Evolutionary conservation across 495 filamentous ascomycete genomes (phyloP).

Genomic region (Penicillium cataractarum): DNA sequence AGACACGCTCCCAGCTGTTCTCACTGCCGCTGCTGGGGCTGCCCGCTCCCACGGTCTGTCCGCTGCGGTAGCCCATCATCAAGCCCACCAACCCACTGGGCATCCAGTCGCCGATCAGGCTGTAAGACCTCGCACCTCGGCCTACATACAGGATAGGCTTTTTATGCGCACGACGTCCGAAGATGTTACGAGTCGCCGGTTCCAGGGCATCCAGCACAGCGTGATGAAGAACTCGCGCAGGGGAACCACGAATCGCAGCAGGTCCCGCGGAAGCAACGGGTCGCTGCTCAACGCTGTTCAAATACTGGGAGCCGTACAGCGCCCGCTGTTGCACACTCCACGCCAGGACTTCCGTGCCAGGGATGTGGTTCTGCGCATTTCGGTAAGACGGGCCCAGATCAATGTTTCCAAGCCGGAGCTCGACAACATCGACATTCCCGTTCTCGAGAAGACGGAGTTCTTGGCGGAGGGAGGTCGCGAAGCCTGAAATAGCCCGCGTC

Average conservation of each 20-base stretch:
- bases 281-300: slow-evolving; percentile 49
- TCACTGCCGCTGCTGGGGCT: slow-evolving; percentile 42
- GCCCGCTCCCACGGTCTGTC: slow-evolving; percentile 18
- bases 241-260: slow-evolving; percentile 61
- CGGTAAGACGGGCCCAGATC: slow-evolving; percentile 59
- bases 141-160: slow-evolving; percentile 71
- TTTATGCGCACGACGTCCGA: slow-evolving; percentile 44
- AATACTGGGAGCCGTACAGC: slow-evolving; percentile 46
- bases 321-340: slow-evolving; percentile 63
- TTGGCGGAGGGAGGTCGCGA: slow-evolving; percentile 71
- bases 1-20: slow-evolving; percentile 44
- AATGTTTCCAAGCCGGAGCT: slow-evolving; percentile 86
- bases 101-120: slow-evolving; percentile 83
- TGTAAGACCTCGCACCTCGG: slow-evolving; percentile 78
- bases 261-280: slow-evolving; percentile 47
- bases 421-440: slow-evolving; percentile 70
- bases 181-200: slow-evolving; percentile 38
- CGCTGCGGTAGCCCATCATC: slow-evolving; percentile 80
- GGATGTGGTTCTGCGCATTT: slow-evolving; percentile 43
- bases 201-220: slow-evolving; percentile 86
- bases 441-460: slow-evolving; percentile 64
- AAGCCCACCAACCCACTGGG: slow-evolving; percentile 77
- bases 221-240: slow-evolving; percentile 75
- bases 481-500: slow-evolving; percentile 77
- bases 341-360: slow-evolving; percentile 63